phyloP scores from a whole-genome alignment of 2,329 filamentous ascomycete species.

The Sporothrix brasiliensis region DNA sequence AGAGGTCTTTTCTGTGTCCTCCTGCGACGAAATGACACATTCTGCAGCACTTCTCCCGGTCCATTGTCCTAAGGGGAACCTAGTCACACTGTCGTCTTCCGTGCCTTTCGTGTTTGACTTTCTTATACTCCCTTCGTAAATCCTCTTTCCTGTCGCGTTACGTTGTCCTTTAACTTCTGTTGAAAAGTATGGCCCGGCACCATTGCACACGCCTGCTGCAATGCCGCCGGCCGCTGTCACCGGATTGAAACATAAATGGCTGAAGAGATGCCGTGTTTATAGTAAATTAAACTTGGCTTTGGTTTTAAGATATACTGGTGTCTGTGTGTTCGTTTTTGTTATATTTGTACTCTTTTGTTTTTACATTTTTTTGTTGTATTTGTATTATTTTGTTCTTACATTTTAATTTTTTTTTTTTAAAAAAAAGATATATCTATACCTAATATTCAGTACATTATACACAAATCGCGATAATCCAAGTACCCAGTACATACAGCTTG shows the following conservation, averaged over 20 bases:
- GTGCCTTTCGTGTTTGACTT: too few species aligned
- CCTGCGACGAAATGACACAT: not conserved
- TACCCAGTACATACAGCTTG: too few species aligned
- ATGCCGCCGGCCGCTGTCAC: conserved; percentile 23
- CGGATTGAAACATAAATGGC: not conserved
- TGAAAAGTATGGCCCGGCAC: not conserved
- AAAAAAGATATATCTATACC: too few species aligned
- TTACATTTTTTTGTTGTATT: not conserved
- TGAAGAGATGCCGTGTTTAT: not conserved
- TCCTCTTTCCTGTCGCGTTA: not conserved
- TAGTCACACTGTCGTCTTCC: not conserved
- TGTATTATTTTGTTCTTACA: too few species aligned
- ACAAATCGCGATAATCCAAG: too few species aligned
- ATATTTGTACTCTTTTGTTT: not conserved
- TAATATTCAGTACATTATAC: too few species aligned
- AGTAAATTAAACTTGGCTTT: too few species aligned
- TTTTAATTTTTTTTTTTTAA: too few species aligned
- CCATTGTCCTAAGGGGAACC: conserved; percentile 5
- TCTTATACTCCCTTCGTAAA: not conserved
- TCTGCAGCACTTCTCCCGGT: not conserved
- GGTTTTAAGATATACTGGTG: not conserved
- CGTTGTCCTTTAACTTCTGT: conserved; percentile 3
- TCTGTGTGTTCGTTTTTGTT: not conserved
- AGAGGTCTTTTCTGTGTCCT: not conserved
- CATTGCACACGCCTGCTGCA: not conserved